Evolutionary conservation across 2,329 filamentous ascomycete genomes (phyloP).

Genomic region (Microdochium bolleyi): DNA sequence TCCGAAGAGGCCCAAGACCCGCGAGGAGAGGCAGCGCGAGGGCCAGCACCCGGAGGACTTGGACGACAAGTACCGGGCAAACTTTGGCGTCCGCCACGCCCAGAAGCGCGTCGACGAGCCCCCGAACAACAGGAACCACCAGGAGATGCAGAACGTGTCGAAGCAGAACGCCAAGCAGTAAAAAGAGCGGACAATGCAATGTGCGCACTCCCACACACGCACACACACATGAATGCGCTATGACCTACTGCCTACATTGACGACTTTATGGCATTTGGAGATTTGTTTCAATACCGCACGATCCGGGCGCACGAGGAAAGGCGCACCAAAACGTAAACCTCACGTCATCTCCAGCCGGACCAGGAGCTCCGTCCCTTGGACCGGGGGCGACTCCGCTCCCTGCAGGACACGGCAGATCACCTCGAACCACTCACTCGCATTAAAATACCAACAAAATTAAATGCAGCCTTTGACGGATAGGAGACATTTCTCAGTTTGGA

Average conservation of each 20-base stretch:
- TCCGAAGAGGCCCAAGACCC: background rate
- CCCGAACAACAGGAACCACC: background rate
- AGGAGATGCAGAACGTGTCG: background rate
- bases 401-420: too few relatives aligned
- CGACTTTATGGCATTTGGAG: too few relatives aligned
- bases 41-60: background rate
- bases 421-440: too few relatives aligned
- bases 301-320: too few relatives aligned
- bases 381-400: too few relatives aligned
- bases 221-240: too few relatives aligned
- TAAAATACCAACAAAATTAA: too few relatives aligned
- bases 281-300: too few relatives aligned
- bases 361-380: background rate
- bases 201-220: background rate
- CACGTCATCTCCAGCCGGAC: background rate
- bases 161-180: background rate
- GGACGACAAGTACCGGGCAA: background rate
- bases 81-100: background rate
- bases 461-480: too few relatives aligned
- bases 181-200: too few relatives aligned
- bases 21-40: background rate
- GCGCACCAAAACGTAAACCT: background rate
- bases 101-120: constrained; percentile 1
- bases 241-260: too few relatives aligned
- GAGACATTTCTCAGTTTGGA: too few relatives aligned